Evolutionary conservation across 148 eudicot species (phyloP).

Genomic region (Nepenthes mirabilis): DNA sequence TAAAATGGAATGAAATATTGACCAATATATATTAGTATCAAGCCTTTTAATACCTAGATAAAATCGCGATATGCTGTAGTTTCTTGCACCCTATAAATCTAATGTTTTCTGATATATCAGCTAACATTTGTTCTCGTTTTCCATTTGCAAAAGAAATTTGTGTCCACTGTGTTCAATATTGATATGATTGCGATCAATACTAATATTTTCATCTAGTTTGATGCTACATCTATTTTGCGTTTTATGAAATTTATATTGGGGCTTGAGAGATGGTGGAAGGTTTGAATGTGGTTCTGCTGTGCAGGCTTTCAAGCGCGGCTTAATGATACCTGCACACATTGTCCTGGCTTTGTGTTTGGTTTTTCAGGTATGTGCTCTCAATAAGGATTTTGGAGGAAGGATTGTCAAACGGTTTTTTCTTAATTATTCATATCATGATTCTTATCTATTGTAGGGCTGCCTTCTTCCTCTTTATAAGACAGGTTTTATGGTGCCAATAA

Average conservation of each 20-base stretch:
- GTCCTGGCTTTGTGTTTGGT: conserved; percentile 54
- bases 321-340: conserved; percentile 85
- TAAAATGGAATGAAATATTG: not conserved
- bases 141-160: too few species aligned
- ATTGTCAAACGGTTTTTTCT: not conserved
- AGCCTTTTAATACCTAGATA: not conserved
- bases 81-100: too few species aligned
- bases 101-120: too few species aligned
- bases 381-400: not conserved
- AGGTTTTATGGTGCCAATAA: too few species aligned
- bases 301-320: conserved; percentile 72
- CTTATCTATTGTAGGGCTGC: too few species aligned
- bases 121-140: too few species aligned
- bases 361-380: conserved; percentile 51
- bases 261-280: not conserved
- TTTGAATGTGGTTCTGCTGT: conserved; percentile 10
- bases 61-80: not conserved
- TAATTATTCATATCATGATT: too few species aligned
- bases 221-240: too few species aligned
- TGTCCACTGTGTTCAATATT: too few species aligned
- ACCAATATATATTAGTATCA: not conserved
- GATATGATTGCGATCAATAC: too few species aligned
- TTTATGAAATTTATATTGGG: not conserved
- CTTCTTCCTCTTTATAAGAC: too few species aligned
- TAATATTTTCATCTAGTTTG: too few species aligned